These are phyloP conservation scores for Pleurozium schreberi DNA, from an alignment of 225 moss, liverwort and hornwort species.

Conservation along the genomic window DNA sequence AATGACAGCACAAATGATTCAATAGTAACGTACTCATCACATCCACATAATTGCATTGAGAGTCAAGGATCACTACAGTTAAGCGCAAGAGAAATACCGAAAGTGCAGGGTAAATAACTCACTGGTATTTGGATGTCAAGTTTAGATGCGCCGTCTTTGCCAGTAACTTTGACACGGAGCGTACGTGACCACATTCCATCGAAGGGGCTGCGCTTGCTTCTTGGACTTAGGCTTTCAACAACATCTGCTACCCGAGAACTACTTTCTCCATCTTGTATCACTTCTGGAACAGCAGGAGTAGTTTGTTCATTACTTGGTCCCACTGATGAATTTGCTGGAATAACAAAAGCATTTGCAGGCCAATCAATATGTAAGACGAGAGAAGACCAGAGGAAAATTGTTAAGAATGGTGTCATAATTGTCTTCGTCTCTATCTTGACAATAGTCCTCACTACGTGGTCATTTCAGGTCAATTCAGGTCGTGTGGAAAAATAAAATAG, in stretches of 20 bases:
- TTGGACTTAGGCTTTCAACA: constrained; percentile 29
- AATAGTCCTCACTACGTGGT: not conserved
- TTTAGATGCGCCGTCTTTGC: constrained; percentile 58
- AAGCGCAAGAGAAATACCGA: not conserved
- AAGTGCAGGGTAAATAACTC: constrained; percentile 14
- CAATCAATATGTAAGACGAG: not conserved
- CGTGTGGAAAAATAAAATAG: no score
- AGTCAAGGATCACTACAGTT: not conserved
- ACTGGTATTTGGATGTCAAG: constrained; percentile 82
- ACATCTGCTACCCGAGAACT: constrained; percentile 21
- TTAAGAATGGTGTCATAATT: not conserved
- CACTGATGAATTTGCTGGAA: constrained; percentile 11
- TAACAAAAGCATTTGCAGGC: not conserved
- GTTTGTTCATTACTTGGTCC: constrained; percentile 15
- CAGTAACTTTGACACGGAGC: constrained; percentile 70
- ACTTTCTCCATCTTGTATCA: constrained; percentile 16
- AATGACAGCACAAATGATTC: not conserved
- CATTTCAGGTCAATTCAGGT: not conserved
- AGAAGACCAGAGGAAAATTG: not conserved
- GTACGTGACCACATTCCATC: constrained; percentile 67
- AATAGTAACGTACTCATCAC: not conserved
- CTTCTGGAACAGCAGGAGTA: constrained; percentile 30
- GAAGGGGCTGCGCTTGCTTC: constrained; percentile 34
- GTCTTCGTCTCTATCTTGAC: not conserved
- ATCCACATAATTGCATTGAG: not conserved